Evolutionary conservation across 2,329 filamentous ascomycete species (phyloP), one percentile per base, ranked within the genome.

Genomic region (Aspergillus floridensis): DNA sequence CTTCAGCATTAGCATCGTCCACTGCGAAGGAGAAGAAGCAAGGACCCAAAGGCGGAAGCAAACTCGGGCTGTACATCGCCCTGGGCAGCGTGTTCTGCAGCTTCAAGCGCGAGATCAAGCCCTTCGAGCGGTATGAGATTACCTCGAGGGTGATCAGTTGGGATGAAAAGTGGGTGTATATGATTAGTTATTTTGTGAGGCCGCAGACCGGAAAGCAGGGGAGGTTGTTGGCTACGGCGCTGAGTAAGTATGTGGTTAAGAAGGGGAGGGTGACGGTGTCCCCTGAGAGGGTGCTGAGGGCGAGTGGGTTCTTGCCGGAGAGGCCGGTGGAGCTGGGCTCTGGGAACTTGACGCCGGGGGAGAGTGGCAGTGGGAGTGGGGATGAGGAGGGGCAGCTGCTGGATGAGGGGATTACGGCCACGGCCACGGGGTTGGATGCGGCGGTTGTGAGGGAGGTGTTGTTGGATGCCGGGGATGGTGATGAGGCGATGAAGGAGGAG

Each of bases 231-330:
- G 91, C 90, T 1, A 88, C 88, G 0, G 87, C 87, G 0, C 75
- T 93, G 48, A 88, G 85, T 78, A 93, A 92, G 79, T 93, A 93
- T 73, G 90, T 93, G 46, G 87, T 91, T 73, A 93, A 93, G 79
- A 82, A 92, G 58, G 90, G 89, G 1, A 82, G 93, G 24, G 81
- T 95, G 68, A 98, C 93, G 0, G 86, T 98, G 4, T 86, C 93
- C 64, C 93, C 95, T 0, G 89, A 92, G 66, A 81, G 90, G 50
- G 81, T 93, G 7, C 80, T 98, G 26, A 81, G 84, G 48, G 84
- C 88, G 38, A 88, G 88, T 53, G 86, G 87, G 1, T 79, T 97
- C 72, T 78, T 98, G 53, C 95, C 95, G 0, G 78, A 83, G 59
- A 82, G 87, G 51, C 91, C 92, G 86, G 84, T 11, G 88, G 87